Conservation (phyloP, 1,139 yeast species). For the Taphrina deformans region DNA sequence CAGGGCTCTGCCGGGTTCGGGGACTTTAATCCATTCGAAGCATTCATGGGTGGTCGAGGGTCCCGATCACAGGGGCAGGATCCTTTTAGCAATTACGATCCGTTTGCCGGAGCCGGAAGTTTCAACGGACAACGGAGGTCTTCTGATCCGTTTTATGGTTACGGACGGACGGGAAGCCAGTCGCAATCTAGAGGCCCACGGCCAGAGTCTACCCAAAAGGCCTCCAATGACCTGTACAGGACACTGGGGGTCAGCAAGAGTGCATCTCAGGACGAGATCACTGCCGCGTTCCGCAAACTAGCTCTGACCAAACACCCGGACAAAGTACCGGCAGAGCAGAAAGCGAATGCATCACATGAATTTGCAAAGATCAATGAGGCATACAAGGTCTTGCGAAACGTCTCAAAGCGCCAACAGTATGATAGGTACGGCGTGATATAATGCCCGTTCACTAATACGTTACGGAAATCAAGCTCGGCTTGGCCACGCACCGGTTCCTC, state of each 20-base stretch:
- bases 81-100: slow-evolving; percentile 10
- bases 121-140: slow-evolving; percentile 19
- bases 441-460: too few relatives aligned
- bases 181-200: slow-evolving; percentile 3
- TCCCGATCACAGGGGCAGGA: neutral
- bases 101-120: slow-evolving; percentile 15
- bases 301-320: slow-evolving; percentile 80
- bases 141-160: slow-evolving; percentile 26
- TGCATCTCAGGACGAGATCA: slow-evolving; percentile 57
- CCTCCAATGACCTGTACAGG: slow-evolving; percentile 65
- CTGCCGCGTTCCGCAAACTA: slow-evolving; percentile 67
- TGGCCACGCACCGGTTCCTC: too few relatives aligned
- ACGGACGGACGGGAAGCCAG: slow-evolving; percentile 10
- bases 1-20: slow-evolving; percentile 3
- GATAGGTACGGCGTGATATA: slow-evolving; percentile 22
- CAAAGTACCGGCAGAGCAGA: slow-evolving; percentile 54
- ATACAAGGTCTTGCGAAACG: slow-evolving; percentile 55
- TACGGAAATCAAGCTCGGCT: too few relatives aligned
- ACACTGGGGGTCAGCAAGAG: slow-evolving; percentile 72
- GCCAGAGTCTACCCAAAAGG: neutral
- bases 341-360: slow-evolving; percentile 49
- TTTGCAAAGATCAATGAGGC: slow-evolving; percentile 78
- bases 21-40: slow-evolving; percentile 29
- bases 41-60: slow-evolving; percentile 22
- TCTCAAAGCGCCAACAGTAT: slow-evolving; percentile 22